Evolutionary conservation across 2,329 filamentous ascomycete genomes (phyloP), one percentile per base, ranked within the genome.

Genomic region (Aureobasidium sp.): DNA sequence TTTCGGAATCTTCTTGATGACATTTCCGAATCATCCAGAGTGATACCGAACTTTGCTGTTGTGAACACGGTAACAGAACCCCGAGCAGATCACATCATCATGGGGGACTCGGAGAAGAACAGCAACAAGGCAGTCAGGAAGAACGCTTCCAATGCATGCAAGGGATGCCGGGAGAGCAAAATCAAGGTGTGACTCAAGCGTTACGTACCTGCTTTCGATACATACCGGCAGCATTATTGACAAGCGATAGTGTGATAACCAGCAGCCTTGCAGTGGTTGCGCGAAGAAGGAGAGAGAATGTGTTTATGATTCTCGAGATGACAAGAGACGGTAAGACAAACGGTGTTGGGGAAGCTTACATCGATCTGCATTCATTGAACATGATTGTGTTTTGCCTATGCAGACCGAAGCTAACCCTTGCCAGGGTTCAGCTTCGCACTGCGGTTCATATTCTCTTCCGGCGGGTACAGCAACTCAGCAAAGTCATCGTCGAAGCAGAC

Each of bases 321-420:
- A 72, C 59, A 70, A 67, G 47, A 64, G 70, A 47, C 69, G 69
- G 69, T 68, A 63, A 31, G 53, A 1, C 11, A 15, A 9, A 27
- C 8, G 7, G 0, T 2, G 8, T n/a, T 17, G 6, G 6, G 17
- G 21, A 4, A 6, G 10, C n/a, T 3, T 2, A 42, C 2, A 19
- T 13, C 13, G 2, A 9, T 27, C 4, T 8, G 8, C 10, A 8
- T 17, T 29, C 15, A 3, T 27, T 25, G 4, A 17, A 29, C 23
- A 2, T 4, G 4, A 13, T n/a, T n/a, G 3, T 29, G 6, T 35
- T 1, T 19, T 15, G 19, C 6, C 37, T 4, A 19, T 0, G 9
- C 1, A 7, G 6, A 7, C 13, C 5, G 5, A 25, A 40, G 49
- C 49, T 53, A 17, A 53, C 23, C 4, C 15, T 19, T 3, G 15